Base-by-base conservation (phyloP, 2,329 filamentous ascomycete genomes). In the Polychaeton citri region DNA sequence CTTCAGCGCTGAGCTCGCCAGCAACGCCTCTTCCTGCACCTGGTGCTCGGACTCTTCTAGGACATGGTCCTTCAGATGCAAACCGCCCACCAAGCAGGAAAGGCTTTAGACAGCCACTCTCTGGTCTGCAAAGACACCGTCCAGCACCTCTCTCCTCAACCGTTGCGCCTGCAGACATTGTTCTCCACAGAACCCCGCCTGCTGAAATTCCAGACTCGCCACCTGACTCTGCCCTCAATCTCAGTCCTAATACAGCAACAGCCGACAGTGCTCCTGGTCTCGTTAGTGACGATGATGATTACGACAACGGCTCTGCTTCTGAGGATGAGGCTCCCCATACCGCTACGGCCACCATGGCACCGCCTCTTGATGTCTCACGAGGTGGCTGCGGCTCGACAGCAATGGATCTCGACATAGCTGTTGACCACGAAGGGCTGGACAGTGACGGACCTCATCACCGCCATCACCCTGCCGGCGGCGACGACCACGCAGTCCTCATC, bases 281-380 rank as follows among this genome's bases (percentile, higher is more conserved):
- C 41, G 62, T 68, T 21, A 66, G 62, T 44, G 65, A 69, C 42
- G 62, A 66, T 47, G 65, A 68, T 38, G 65, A 64, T 19, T 61
- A 68, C 38, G 64, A 65, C 36, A 61, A 65, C 28, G 60, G 37
- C 30, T 51, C 48, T n/a, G 49, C 42, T 20, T 46, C 44, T 18
- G 51, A 54, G 28, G 50, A 56, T 24, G 53, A 57, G 30, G 45
- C 41, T 15, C 47, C 45, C 9, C 41, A 16, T 6, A 32, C 30
- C 10, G 13, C 42, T 6, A 38, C 43, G n/a, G 41, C 42, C 6
- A 35, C 43, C 8, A 43, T 46, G 6, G 50, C 43, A 32, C 56
- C 57, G 30, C 38, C 49, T 3, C 37, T 49, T 28, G 39, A 43
- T 17, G 41, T 48, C 12, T 42, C 43, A 17, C 33, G 37, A 5